These are phyloP conservation scores for Piromyces finnis DNA, from an alignment of 192 early-diverging fungal genomes.

Conservation along the genomic window DNA sequence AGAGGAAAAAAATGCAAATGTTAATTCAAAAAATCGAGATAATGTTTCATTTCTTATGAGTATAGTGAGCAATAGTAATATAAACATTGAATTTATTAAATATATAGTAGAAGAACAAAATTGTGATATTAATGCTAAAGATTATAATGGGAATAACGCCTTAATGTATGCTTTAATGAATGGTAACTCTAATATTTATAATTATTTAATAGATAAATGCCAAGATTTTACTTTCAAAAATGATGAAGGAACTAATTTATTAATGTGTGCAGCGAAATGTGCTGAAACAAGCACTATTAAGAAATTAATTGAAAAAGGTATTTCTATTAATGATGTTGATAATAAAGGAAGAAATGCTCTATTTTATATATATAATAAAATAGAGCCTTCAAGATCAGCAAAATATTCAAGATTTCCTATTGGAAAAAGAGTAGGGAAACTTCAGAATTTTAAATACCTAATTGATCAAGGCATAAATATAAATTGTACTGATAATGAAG, in stretches of 20 bases:
- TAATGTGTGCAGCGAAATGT: not conserved
- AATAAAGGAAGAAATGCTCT: not conserved
- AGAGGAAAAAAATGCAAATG: not conserved
- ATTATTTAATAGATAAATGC: not conserved
- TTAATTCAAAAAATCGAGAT: not conserved
- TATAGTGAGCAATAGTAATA: not conserved
- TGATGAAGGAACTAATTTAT: not conserved
- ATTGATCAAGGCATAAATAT: not conserved
- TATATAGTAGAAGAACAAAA: not conserved
- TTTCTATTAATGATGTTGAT: not conserved
- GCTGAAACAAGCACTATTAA: not conserved
- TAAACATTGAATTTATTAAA: not conserved
- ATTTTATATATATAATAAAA: not conserved
- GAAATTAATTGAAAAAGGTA: not conserved
- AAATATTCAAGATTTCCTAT: not conserved
- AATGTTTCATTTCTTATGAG: not conserved
- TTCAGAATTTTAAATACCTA: not conserved
- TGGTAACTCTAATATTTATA: not conserved
- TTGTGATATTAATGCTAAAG: not conserved
- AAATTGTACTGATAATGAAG: not conserved
- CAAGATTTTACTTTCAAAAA: not conserved
- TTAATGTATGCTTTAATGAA: not conserved
- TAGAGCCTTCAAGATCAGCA: too few relatives aligned
- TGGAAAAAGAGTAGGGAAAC: not conserved
- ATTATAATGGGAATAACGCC: not conserved